These are phyloP conservation scores for Geotrichum candidum DNA, from an alignment of 1,139 yeast species.

Conservation along the genomic window DNA sequence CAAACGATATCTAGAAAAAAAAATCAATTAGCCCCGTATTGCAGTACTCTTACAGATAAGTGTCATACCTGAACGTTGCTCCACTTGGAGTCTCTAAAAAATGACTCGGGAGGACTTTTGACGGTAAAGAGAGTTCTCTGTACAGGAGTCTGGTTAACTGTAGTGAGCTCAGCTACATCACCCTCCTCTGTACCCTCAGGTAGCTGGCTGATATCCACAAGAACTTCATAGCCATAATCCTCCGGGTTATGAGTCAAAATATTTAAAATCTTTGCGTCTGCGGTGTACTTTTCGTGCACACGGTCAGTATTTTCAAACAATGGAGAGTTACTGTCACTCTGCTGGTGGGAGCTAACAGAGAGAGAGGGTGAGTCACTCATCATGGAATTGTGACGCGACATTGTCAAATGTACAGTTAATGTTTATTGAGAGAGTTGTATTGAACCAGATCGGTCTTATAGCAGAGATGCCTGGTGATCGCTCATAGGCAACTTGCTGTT, in stretches of 20 bases:
- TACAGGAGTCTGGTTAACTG: constrained; percentile 31
- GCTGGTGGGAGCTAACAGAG: not conserved
- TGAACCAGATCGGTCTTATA: too few species aligned
- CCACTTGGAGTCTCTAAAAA: constrained; percentile 28
- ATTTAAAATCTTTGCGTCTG: not conserved
- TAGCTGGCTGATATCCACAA: constrained; percentile 52
- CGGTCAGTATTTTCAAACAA: not conserved
- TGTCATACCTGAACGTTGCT: constrained; percentile 25
- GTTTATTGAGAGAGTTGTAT: not conserved
- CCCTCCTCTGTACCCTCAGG: constrained; percentile 57
- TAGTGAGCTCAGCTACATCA: constrained; percentile 63
- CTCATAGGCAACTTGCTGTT: too few species aligned
- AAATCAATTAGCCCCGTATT: not conserved
- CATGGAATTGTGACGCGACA: not conserved
- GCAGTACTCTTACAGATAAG: not conserved
- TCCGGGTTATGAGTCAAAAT: constrained; percentile 68
- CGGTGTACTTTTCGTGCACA: not conserved
- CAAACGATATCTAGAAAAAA: constrained; percentile 46
- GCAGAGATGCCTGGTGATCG: too few species aligned
- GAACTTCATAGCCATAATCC: constrained; percentile 51
- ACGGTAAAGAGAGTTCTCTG: constrained; percentile 44
- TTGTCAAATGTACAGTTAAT: not conserved
- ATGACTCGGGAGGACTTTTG: constrained; percentile 35
- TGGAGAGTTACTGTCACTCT: not conserved
- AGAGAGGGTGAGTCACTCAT: not conserved